phyloP scores from a whole-genome alignment of 495 filamentous ascomycete genomes.

The Hyaloscypha bicolor region DNA sequence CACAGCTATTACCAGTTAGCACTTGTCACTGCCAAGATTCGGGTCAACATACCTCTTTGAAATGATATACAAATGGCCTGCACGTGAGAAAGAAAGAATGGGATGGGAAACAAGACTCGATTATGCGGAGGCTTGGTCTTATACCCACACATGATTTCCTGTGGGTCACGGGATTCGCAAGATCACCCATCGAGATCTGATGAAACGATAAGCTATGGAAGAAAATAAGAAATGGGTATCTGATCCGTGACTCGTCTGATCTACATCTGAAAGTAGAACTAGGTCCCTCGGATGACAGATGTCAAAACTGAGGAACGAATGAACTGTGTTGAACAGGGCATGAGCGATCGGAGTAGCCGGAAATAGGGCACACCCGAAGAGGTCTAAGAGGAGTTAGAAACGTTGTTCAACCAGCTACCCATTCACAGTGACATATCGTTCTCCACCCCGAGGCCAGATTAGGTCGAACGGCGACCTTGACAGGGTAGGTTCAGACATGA shows the following conservation, averaged over 20 bases:
- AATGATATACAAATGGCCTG: slow-evolving; percentile 34
- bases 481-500: background rate
- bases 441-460: background rate
- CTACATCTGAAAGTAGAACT: slow-evolving; percentile 21
- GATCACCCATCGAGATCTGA: slow-evolving; percentile 29
- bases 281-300: slow-evolving; percentile 9
- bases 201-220: slow-evolving; percentile 32
- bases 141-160: slow-evolving; percentile 26
- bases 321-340: background rate
- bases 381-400: slow-evolving; percentile 1
- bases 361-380: slow-evolving; percentile 15
- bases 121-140: slow-evolving; percentile 31
- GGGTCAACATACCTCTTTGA: slow-evolving; percentile 37
- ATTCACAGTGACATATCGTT: background rate
- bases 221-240: slow-evolving; percentile 24
- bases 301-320: slow-evolving; percentile 12
- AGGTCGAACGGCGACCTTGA: background rate
- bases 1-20: slow-evolving; percentile 38
- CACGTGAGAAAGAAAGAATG: slow-evolving; percentile 27
- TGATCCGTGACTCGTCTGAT: slow-evolving; percentile 32
- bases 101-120: slow-evolving; percentile 28
- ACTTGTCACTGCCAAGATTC: slow-evolving; percentile 10
- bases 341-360: slow-evolving; percentile 3
- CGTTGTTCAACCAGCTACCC: background rate
- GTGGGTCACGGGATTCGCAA: slow-evolving; percentile 10